Percentiles rank a stretch among this genome's conserved stretches.
phyloP scores from a whole-genome alignment of 345 rosid genomes.

The Citrus mangshanensis region DNA sequence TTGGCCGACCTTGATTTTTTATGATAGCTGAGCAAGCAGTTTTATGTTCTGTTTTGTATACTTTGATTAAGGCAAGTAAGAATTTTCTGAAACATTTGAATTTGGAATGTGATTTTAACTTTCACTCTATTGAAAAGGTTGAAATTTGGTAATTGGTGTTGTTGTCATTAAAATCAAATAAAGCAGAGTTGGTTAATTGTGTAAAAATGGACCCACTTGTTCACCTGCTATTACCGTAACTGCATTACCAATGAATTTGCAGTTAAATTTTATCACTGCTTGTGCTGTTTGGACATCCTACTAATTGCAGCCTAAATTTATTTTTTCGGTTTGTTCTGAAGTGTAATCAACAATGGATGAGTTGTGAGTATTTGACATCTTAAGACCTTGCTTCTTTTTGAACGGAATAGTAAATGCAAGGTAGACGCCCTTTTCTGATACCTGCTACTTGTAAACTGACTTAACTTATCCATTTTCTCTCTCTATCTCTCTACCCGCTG shows the following conservation, averaged over 20 bases:
- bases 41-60: not conserved
- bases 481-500: not conserved
- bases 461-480: not conserved
- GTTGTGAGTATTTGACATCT: not conserved
- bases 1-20: not conserved
- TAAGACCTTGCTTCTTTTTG: not conserved
- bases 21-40: not conserved
- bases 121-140: not conserved
- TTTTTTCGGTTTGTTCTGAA: no score
- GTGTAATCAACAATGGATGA: not conserved
- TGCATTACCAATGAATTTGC: not conserved
- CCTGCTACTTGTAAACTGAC: not conserved
- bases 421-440: not conserved
- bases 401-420: not conserved
- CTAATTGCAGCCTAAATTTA: not conserved
- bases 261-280: not conserved
- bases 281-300: not conserved
- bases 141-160: not conserved
- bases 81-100: not conserved
- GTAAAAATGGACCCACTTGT: not conserved
- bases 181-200: not conserved
- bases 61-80: not conserved
- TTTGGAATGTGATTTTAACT: not conserved
- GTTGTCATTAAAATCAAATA: not conserved
- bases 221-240: not conserved